Base-by-base conservation (phyloP, 768 basidiomycete genomes). In the Pulveroboletus sp. region DNA sequence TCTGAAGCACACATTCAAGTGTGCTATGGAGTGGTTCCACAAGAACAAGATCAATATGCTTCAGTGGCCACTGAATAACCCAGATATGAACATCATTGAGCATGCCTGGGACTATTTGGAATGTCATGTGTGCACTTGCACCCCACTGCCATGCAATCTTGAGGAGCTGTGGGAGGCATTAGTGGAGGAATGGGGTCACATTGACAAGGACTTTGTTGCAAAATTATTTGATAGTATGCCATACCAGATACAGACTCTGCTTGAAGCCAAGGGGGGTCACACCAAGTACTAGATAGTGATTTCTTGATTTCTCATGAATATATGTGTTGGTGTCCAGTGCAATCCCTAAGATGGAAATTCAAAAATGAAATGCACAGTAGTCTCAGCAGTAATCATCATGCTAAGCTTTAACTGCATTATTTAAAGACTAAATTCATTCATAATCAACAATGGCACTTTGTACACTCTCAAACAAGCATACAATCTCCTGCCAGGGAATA, bases 1-100 rank as follows among this genome's bases (percentile, higher is more conserved):
- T 59, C 70, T 63, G 14, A 73, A 73, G 55, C 71, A 73, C 58
- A 71, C 56, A 2, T 54, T 61, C 16, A 56, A 58, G 34, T 16
- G 63, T 13, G 61, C 59, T 10, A 34, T 50, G 22, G 46, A 43
- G 3, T 74, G 69, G 68, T 69, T 74, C 42, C 7, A 35, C 11
- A 43, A 66, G 13, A 50, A 72, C 19, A 27, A 63, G 24, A 30
- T 72, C 20, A 23, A 59, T 35, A 36, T 59, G 10, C 47, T 74
- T 8, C n/a, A 23, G 2, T 74, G 71, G 71, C 63, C 63, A 12
- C 50, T 71, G 3, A 51, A 49, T 34, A 65, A 61, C 32, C 69
- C 69, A 0, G 69, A 73, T 56, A 60, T 71, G 27, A 70, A 67
- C 59, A 65, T 34, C n/a, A 34, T 34, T n/a, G n/a, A n/a, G n/a